Percentiles rank a stretch among this genome's conserved stretches.
phyloP scores from a whole-genome alignment of 305 asterid species.

The Fraxinus sp. region DNA sequence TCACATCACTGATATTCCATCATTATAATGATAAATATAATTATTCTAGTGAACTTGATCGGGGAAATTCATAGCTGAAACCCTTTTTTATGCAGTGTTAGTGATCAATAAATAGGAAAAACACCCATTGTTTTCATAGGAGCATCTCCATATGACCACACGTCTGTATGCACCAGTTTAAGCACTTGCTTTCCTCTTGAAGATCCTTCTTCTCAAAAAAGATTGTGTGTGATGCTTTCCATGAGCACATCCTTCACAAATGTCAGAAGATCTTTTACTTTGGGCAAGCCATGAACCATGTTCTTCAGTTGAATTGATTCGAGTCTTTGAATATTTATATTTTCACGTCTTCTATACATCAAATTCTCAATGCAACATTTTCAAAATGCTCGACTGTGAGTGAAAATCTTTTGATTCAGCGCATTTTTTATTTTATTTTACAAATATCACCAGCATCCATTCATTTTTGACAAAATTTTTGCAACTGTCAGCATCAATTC shows the following conservation, averaged over 20 bases:
- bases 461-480: not conserved
- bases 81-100: not conserved
- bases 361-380: not conserved
- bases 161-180: not conserved
- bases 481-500: not conserved
- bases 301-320: not conserved
- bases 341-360: not conserved
- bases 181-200: not conserved
- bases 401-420: not conserved
- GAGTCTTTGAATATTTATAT: not conserved
- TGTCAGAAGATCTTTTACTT: not conserved
- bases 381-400: not conserved
- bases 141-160: not conserved
- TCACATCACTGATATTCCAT: not conserved
- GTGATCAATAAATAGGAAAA: not conserved
- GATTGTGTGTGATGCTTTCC: not conserved
- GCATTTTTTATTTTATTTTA: not conserved
- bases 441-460: not conserved
- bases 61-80: not conserved
- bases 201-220: not conserved
- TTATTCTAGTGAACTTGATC: not conserved
- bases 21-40: too few species aligned
- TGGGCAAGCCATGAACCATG: not conserved
- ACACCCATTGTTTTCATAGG: not conserved
- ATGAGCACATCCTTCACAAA: not conserved